Conservation (phyloP, 805 yeast genomes). For the Suhomyces emberorum region DNA sequence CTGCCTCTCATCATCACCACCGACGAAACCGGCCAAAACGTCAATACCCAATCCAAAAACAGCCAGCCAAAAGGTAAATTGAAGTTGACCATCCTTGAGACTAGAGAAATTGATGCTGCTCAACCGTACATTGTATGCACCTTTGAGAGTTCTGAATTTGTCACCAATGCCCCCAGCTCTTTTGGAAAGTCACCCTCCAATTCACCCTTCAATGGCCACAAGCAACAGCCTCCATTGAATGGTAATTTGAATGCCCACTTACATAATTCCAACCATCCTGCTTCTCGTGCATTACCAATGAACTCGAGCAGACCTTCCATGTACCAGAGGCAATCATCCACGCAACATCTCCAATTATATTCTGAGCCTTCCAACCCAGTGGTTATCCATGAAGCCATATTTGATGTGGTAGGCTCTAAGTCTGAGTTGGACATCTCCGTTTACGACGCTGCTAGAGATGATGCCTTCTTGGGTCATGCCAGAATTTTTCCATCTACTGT, state of each 20-base stretch:
- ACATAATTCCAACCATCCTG: conserved; percentile 8
- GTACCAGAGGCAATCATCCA: conserved; percentile 38
- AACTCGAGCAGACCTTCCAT: conserved; percentile 26
- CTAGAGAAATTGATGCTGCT: conserved; percentile 60
- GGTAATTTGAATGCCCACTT: conserved; percentile 11
- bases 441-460: conserved; percentile 81
- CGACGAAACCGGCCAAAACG: conserved; percentile 38
- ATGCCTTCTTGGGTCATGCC: conserved; percentile 83
- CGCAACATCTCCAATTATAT: conserved; percentile 31
- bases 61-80: conserved; percentile 74
- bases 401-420: conserved; percentile 83
- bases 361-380: conserved; percentile 40
- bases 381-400: conserved; percentile 91
- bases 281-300: conserved; percentile 11
- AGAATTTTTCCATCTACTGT: conserved; percentile 61
- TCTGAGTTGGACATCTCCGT: conserved; percentile 88
- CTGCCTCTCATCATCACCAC: conserved; percentile 36
- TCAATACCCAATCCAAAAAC: conserved; percentile 21
- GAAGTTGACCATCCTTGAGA: conserved; percentile 77
- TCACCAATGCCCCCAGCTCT: conserved; percentile 73
- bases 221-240: conserved; percentile 13
- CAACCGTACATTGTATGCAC: conserved; percentile 90
- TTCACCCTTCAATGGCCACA: conserved; percentile 9
- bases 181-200: conserved; percentile 27
- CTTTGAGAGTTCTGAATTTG: conserved; percentile 86